These are phyloP conservation scores for Podila verticillata DNA, from an alignment of 192 early-diverging fungal species.

Conservation along the genomic window DNA sequence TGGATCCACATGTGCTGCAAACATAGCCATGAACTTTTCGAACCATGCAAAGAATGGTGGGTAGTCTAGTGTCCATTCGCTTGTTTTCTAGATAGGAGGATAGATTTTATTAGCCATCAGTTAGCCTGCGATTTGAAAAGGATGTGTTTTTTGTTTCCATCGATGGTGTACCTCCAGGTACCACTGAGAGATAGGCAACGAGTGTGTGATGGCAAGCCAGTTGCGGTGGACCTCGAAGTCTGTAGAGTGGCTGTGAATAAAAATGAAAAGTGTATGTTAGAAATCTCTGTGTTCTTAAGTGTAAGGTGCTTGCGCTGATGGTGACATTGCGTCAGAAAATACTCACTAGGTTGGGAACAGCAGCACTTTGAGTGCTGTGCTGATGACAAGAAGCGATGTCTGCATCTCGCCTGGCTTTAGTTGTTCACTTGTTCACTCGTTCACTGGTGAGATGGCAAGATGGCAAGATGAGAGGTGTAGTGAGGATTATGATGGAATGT, in stretches of 20 bases:
- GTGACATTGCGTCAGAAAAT: no score
- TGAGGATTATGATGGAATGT: no score
- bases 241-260: conserved; percentile 76
- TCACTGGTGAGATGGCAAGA: background rate
- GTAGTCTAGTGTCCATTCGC: conserved; percentile 96
- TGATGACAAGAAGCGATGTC: conserved; percentile 55
- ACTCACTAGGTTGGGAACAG: conserved; percentile 80
- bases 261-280: background rate
- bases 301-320: no score
- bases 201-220: conserved; percentile 94
- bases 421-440: background rate
- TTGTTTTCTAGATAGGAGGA: conserved; percentile 63
- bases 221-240: conserved; percentile 99
- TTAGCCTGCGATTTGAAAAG: no score
- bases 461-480: background rate
- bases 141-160: no score
- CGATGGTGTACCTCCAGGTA: conserved; percentile 75
- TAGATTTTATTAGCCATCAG: no score
- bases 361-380: conserved; percentile 65
- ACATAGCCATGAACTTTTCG: conserved; percentile 78
- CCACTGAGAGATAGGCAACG: conserved; percentile 84
- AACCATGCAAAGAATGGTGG: conserved; percentile 99
- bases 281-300: no score
- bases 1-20: conserved; percentile 68
- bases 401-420: conserved; percentile 30